A percentile compares a stretch with the other conserved stretches of the same genome.
phyloP scores from a whole-genome alignment of 331 rosid genomes.

The Malus hybrid region DNA sequence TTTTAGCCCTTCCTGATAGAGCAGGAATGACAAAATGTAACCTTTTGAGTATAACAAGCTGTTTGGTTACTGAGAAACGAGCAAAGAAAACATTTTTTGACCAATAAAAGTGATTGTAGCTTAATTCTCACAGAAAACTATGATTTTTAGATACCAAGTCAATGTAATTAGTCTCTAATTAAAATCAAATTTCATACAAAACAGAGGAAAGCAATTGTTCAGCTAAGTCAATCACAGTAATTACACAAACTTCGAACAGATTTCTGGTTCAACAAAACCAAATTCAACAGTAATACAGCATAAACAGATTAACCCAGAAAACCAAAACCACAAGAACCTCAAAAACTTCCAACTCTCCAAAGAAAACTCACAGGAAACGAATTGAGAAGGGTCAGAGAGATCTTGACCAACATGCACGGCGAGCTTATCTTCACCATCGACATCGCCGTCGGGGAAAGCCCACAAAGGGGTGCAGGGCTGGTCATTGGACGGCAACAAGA shows the following conservation, averaged over 20 bases:
- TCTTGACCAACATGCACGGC: conserved; percentile 25
- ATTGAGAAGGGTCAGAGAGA: conserved; percentile 29
- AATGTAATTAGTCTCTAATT: background rate
- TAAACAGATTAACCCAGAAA: background rate
- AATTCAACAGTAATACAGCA: background rate
- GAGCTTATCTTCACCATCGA: conserved; percentile 8
- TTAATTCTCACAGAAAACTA: background rate
- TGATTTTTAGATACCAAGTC: background rate
- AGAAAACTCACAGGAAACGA: conserved; percentile 48
- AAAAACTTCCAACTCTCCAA: background rate
- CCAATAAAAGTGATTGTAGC: background rate
- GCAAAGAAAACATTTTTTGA: background rate
- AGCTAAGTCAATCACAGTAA: background rate
- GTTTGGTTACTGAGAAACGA: background rate
- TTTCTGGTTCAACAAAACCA: background rate
- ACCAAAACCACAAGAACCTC: background rate
- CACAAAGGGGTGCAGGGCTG: conserved; percentile 66
- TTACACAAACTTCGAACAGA: background rate
- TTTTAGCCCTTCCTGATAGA: background rate
- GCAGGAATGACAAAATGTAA: background rate
- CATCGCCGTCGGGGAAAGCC: conserved; percentile 56
- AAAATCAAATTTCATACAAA: background rate
- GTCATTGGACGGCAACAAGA: conserved; percentile 38
- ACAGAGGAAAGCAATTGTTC: background rate
- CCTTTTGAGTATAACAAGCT: conserved; percentile 1